These are phyloP conservation scores for Hsuehochloa calcarea DNA, from an alignment of 176 grass and related monocot species.

Conservation along the genomic window DNA sequence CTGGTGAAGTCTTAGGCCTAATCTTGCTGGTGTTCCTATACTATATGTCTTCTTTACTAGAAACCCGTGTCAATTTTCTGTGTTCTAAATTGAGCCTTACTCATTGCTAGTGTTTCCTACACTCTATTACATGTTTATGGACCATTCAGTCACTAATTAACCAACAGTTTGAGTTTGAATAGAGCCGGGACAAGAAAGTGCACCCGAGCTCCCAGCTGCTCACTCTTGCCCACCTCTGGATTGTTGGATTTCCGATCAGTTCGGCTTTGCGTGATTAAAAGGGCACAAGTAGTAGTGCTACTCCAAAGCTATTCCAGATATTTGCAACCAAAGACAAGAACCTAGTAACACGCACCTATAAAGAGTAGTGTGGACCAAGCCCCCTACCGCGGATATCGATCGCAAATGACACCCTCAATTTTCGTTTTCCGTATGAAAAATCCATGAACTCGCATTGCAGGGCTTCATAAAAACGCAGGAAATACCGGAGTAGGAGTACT, in stretches of 20 bases:
- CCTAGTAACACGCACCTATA: slow-evolving; percentile 28
- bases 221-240: neutral
- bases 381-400: neutral
- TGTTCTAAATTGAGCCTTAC: neutral
- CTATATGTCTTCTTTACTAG: neutral
- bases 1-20: neutral
- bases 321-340: slow-evolving; percentile 27
- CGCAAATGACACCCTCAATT: neutral
- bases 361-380: slow-evolving; percentile 36
- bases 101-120: neutral
- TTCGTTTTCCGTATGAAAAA: slow-evolving; percentile 13
- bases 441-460: slow-evolving; percentile 14
- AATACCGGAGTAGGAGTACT: neutral
- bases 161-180: neutral
- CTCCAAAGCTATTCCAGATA: slow-evolving; percentile 27
- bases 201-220: neutral
- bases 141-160: slow-evolving; percentile 16
- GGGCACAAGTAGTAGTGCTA: neutral
- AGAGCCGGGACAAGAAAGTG: neutral
- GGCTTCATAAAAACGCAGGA: slow-evolving; percentile 12
- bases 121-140: neutral
- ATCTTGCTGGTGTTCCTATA: neutral
- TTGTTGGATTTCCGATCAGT: neutral
- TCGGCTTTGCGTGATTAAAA: slow-evolving; percentile 14
- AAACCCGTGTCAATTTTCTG: neutral